Evolutionary conservation across 2,329 filamentous ascomycete genomes (phyloP).

Genomic region (Cordyceps militaris): DNA sequence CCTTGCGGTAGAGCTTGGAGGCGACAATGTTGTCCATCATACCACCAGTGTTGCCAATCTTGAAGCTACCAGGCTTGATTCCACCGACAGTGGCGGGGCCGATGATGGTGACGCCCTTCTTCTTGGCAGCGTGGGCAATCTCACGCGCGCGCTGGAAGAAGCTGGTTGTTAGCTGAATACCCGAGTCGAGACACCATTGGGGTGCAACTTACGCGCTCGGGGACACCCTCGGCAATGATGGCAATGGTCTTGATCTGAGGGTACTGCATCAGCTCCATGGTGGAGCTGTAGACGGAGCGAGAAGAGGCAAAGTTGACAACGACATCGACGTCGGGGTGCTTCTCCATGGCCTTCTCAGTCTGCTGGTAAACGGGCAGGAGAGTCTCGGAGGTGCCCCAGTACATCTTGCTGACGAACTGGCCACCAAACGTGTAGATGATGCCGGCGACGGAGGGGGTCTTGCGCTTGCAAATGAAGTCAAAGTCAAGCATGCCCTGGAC

Average conservation of each 20-base stretch:
- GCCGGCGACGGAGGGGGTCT: constrained; percentile 90
- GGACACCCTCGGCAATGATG: constrained; percentile 98
- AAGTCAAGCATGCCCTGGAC: constrained; percentile 96
- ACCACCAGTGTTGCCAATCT: constrained; percentile 99
- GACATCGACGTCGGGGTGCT: constrained; percentile 95
- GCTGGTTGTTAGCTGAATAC: constrained; percentile 16
- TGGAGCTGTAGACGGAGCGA: constrained; percentile 96
- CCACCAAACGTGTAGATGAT: constrained; percentile 99
- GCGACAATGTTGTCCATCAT: constrained; percentile 99
- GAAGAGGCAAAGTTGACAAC: constrained; percentile 99
- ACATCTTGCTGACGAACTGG: constrained; percentile 99
- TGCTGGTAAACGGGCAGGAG: constrained; percentile 97
- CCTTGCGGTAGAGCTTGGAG: constrained; percentile 99
- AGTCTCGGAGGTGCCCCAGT: constrained; percentile 99
- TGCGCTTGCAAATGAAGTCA: constrained; percentile 99
- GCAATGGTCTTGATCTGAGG: constrained; percentile 98
- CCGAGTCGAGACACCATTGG: not conserved
- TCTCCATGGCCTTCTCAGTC: constrained; percentile 83
- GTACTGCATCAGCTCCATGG: constrained; percentile 95
- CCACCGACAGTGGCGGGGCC: constrained; percentile 97
- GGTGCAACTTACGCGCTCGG: constrained; percentile 68
- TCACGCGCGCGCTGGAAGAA: constrained; percentile 76
- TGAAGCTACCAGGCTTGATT: constrained; percentile 98
- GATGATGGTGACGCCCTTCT: constrained; percentile 99
- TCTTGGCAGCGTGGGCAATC: constrained; percentile 91